Evolutionary conservation across 345 rosid species (phyloP).

Genomic region (Eucalyptus virginea): DNA sequence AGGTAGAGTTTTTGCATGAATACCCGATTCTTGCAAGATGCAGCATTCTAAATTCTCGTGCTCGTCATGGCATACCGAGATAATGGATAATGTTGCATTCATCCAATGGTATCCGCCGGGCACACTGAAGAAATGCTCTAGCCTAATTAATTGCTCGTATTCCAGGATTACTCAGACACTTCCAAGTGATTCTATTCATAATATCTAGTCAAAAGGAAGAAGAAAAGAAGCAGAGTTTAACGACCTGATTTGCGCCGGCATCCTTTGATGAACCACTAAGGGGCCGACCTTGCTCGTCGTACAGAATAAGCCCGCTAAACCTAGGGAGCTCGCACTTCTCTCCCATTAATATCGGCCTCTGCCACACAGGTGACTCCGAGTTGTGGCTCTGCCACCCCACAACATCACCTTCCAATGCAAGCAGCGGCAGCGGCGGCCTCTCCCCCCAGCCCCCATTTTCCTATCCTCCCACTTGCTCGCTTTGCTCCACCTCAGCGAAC

Average conservation of each 20-base stretch:
- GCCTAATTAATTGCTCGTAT: neutral
- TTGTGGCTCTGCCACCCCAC: slow-evolving; percentile 39
- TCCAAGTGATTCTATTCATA: neutral
- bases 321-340: slow-evolving; percentile 75
- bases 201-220: neutral
- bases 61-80: neutral
- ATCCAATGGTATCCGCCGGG: neutral
- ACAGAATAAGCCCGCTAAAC: slow-evolving; percentile 70
- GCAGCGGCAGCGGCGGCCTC: neutral
- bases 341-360: slow-evolving; percentile 81
- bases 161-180: neutral
- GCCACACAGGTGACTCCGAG: slow-evolving; percentile 63
- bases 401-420: slow-evolving; percentile 2
- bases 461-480: slow-evolving; percentile 41
- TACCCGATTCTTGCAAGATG: neutral
- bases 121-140: neutral
- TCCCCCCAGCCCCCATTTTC: neutral
- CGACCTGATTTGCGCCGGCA: neutral
- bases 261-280: slow-evolving; percentile 13
- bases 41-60: neutral
- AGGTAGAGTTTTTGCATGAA: neutral
- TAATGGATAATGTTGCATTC: neutral
- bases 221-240: neutral
- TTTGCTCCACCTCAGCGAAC: slow-evolving; percentile 67
- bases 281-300: slow-evolving; percentile 46